These are phyloP conservation scores for Boechera stricta DNA, from an alignment of 345 rosid genomes.

Conservation along the genomic window DNA sequence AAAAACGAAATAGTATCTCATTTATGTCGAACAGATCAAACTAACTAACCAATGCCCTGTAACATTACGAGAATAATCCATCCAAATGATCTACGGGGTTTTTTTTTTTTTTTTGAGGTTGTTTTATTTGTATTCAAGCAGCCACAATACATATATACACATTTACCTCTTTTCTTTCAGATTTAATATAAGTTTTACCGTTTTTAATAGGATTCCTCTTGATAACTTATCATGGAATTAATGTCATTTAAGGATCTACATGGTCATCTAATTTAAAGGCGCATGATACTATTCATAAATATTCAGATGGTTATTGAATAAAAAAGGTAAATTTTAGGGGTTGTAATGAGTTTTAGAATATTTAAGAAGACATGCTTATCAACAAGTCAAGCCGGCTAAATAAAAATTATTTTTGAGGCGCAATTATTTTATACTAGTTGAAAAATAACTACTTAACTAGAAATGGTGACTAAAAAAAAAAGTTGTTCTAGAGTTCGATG, in stretches of 20 bases:
- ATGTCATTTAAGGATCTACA: not conserved
- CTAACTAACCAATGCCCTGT: not conserved
- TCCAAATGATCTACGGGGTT: not conserved
- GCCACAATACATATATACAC: too few species aligned
- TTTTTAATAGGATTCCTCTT: not conserved
- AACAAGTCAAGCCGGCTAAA: constrained; percentile 11
- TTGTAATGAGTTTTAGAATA: not conserved
- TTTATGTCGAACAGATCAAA: not conserved
- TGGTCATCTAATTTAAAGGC: not conserved
- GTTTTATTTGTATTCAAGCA: too few species aligned
- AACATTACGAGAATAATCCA: too few species aligned
- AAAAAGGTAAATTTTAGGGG: not conserved
- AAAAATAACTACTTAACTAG: not conserved
- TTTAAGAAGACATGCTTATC: not conserved
- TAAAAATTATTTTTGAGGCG: not conserved
- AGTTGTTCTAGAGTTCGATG: constrained; percentile 15
- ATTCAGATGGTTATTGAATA: not conserved
- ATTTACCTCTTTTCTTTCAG: too few species aligned
- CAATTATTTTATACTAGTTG: not conserved
- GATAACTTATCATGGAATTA: not conserved
- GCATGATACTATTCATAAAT: not conserved
- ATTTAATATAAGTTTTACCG: too few species aligned
- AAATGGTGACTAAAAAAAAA: not conserved
- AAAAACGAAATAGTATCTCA: not conserved
- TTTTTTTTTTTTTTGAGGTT: not conserved